Evolutionary conservation across 345 rosid species (phyloP).

Genomic region (Rhodamnia argentea): DNA sequence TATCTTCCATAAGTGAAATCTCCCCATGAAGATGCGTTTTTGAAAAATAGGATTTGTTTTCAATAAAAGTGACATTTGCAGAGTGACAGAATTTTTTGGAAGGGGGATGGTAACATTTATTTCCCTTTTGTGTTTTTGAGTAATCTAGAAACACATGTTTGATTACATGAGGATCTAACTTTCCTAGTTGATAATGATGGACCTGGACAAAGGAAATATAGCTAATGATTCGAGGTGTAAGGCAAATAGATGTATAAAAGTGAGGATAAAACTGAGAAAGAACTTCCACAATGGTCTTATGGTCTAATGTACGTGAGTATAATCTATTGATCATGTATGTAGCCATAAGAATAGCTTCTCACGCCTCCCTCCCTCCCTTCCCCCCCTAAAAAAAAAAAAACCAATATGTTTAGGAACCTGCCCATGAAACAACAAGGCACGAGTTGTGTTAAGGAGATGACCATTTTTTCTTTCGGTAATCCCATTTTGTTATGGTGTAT

Average conservation of each 20-base stretch:
- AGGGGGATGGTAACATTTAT: background rate
- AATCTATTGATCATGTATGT: background rate
- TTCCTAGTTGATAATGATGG: background rate
- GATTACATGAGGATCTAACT: too few species aligned
- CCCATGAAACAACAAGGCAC: background rate
- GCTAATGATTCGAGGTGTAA: background rate
- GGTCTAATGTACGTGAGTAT: background rate
- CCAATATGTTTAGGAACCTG: background rate
- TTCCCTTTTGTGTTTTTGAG: background rate
- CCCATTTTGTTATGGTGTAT: background rate
- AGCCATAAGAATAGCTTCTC: background rate
- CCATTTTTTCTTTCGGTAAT: background rate
- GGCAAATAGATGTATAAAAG: background rate
- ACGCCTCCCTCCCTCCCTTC: too few species aligned
- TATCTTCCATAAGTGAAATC: too few species aligned
- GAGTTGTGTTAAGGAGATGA: background rate
- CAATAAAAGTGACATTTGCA: background rate
- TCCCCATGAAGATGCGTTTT: background rate
- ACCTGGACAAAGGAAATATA: too few species aligned
- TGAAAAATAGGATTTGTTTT: background rate
- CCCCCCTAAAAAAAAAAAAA: too few species aligned
- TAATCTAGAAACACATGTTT: background rate
- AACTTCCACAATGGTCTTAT: background rate
- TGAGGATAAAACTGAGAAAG: too few species aligned
- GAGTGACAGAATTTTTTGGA: background rate